phyloP scores from a whole-genome alignment of 2,329 filamentous ascomycete species.

The Elsinoe batatas region DNA sequence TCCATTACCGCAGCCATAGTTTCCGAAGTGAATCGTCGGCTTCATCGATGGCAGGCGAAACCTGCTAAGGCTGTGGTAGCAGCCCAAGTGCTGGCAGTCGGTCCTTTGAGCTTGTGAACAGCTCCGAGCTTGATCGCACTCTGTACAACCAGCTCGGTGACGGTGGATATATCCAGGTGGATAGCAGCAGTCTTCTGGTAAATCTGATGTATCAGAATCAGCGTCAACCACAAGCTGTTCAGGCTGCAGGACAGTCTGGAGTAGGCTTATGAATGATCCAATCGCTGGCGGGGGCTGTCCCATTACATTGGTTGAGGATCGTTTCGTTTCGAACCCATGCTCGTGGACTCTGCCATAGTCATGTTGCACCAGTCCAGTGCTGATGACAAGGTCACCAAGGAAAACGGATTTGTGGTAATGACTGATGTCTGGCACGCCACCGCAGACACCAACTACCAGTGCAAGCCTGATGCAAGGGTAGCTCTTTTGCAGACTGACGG shows the following conservation, averaged over 20 bases:
- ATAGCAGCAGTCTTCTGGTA: slow-evolving; percentile 19
- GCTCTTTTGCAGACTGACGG: slow-evolving; percentile 15
- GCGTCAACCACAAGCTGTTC: no score
- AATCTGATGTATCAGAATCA: neutral
- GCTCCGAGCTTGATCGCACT: neutral
- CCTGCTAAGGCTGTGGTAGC: neutral
- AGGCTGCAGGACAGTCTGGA: slow-evolving; percentile 4
- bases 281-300: slow-evolving; percentile 19
- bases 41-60: neutral
- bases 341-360: slow-evolving; percentile 24
- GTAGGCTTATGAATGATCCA: slow-evolving; percentile 17
- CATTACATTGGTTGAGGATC: slow-evolving; percentile 17
- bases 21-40: slow-evolving; percentile 10
- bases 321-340: slow-evolving; percentile 19
- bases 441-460: slow-evolving; percentile 20
- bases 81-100: neutral
- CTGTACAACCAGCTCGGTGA: slow-evolving; percentile 14
- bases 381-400: slow-evolving; percentile 29
- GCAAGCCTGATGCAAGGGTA: slow-evolving; percentile 18
- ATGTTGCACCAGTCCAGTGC: slow-evolving; percentile 22
- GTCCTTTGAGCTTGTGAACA: neutral
- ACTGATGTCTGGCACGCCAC: slow-evolving; percentile 18
- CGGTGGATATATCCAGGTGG: slow-evolving; percentile 19
- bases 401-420: no score
- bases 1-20: neutral